Base-by-base conservation (phyloP, 1,284 basidiomycete species). In the Hortiboletus rubellus region DNA sequence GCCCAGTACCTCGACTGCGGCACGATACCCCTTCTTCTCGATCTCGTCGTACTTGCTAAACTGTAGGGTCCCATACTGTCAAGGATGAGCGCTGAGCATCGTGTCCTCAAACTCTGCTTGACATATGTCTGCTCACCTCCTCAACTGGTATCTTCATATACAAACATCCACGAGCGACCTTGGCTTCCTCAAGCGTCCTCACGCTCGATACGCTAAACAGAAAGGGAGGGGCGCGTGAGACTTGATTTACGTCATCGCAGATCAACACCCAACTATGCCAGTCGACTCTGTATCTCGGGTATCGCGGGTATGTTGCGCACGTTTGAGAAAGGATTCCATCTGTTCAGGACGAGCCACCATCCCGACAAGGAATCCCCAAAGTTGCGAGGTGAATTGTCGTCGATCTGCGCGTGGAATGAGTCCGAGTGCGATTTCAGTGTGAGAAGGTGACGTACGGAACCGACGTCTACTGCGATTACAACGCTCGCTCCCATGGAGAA, bases 91-190 rank as follows among this genome's bases (percentile, higher is more conserved):
- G 54, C 30, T 33, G 31, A 34, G 40, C 31, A 24, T 27, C 24
- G 27, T 5, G 24, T n/a, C 38, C 14, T 27, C 22, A 17, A 27
- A 10, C n/a, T 18, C 43, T 27, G 38, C 18, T 41, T 8, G 30
- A 46, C 22, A 43, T 41, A 34, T 33, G 18, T 36, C 31, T 55
- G 71, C 78, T 59, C 64, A 87, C 90, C 76, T 89, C 87, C 67
- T 95, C 91, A 18, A 98, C 95, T 0, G 97, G 97, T 91, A 99
- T 94, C 56, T 87, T 84, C 75, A 98, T 89, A 71, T 99, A 99
- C 47, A 98, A 76, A 69, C 94, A 96, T 1, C 91, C 91, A 7
- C 90, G 89, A 6, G 90, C 84, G 4, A 83, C 83, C 73, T 99
- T 99, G 27, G 95, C 96, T 62, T 96, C 95, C 72, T 98, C 95